Evolutionary conservation across 164 flowering plant genomes (phyloP).

Genomic region (Annona squamosa): DNA sequence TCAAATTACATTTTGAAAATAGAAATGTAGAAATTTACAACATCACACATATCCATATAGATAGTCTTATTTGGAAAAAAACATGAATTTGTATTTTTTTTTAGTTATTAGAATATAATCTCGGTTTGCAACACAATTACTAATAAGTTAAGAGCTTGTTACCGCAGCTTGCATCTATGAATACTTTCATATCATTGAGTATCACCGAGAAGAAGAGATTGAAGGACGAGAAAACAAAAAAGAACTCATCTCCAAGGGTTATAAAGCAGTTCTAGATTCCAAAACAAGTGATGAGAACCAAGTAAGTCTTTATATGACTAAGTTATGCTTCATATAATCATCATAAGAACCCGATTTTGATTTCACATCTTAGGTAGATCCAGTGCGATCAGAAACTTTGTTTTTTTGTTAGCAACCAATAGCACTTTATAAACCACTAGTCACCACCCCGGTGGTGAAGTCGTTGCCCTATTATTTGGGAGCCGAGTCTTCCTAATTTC

Average conservation of each 20-base stretch:
- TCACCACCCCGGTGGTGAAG: no score
- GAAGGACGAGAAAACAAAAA: slow-evolving; percentile 25
- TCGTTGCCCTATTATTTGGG: no score
- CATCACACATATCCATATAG: neutral
- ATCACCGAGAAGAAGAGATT: slow-evolving; percentile 24
- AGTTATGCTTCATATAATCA: no score
- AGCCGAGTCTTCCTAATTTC: no score
- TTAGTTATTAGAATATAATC: neutral
- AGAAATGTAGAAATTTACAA: no score
- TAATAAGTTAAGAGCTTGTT: no score
- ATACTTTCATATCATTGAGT: slow-evolving; percentile 31
- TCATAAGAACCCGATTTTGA: no score
- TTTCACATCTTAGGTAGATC: no score
- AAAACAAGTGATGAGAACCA: slow-evolving; percentile 73
- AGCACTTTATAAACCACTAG: no score
- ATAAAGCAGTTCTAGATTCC: slow-evolving; percentile 80
- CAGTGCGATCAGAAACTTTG: no score
- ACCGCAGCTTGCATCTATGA: slow-evolving; percentile 69
- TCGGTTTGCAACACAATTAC: neutral
- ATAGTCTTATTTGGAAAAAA: neutral
- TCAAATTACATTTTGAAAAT: neutral
- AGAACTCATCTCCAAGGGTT: slow-evolving; percentile 60
- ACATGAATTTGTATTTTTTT: neutral
- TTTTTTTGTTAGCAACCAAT: no score
- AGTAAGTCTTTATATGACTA: slow-evolving; percentile 22